These are phyloP conservation scores for Saitozyma sp. DNA, from an alignment of 768 basidiomycete species.

Conservation along the genomic window DNA sequence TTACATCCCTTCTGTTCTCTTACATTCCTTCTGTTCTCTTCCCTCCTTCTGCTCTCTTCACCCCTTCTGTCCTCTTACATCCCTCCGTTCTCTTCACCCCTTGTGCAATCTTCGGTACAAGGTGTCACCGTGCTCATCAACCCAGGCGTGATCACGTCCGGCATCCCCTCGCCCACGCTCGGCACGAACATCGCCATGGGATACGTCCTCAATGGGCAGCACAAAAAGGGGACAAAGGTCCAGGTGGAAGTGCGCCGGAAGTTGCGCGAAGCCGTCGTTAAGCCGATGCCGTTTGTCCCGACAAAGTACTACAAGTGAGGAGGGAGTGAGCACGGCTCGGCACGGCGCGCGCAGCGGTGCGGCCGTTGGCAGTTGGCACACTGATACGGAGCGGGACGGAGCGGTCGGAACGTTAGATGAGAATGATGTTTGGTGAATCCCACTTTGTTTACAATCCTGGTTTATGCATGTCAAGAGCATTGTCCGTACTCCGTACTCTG, in stretches of 20 bases:
- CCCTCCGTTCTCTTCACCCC: not conserved
- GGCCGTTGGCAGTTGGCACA: too few species aligned
- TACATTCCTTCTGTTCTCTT: not conserved
- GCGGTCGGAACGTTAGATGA: too few species aligned
- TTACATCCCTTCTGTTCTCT: not conserved
- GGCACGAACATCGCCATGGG: conserved; percentile 95
- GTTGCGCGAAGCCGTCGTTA: conserved; percentile 69
- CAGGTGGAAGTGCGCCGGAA: conserved; percentile 82
- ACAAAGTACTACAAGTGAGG: conserved; percentile 65
- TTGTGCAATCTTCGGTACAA: too few species aligned
- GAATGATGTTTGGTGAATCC: too few species aligned
- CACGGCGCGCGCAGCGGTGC: not conserved
- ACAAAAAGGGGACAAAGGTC: conserved; percentile 87
- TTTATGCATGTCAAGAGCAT: too few species aligned
- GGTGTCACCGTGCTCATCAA: too few species aligned
- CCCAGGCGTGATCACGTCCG: conserved; percentile 78
- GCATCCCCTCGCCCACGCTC: conserved; percentile 89
- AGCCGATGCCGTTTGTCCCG: conserved; percentile 84
- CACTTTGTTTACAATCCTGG: too few species aligned
- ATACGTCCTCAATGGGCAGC: conserved; percentile 72
- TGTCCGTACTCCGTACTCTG: too few species aligned
- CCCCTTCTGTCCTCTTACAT: not conserved
- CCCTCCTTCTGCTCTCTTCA: not conserved
- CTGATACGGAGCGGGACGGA: too few species aligned
- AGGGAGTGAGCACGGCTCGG: not conserved